Percentiles rank a stretch among this genome's conserved stretches.
phyloP scores from a whole-genome alignment of 176 grass and related monocot genomes.

The Aegilops umbellulata region DNA sequence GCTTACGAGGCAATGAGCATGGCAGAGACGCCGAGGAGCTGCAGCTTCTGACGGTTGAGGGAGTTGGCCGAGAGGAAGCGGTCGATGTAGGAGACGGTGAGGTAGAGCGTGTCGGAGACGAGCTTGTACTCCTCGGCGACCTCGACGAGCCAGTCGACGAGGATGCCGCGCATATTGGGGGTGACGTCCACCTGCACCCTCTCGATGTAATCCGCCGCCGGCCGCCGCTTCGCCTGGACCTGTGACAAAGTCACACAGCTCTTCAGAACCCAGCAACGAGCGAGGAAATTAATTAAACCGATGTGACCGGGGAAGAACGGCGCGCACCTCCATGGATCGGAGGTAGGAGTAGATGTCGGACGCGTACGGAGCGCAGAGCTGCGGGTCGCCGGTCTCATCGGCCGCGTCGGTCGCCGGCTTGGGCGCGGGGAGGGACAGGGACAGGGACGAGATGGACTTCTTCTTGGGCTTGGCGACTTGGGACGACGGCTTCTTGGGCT shows the following conservation, averaged over 20 bases:
- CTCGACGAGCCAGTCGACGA: constrained; percentile 88
- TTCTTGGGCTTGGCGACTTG: neutral
- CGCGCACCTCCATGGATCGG: constrained; percentile 64
- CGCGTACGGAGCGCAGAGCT: constrained; percentile 52
- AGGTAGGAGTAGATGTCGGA: constrained; percentile 80
- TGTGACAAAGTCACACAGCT: neutral
- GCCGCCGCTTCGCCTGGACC: constrained; percentile 42
- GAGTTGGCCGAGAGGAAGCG: constrained; percentile 47
- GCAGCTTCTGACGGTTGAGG: constrained; percentile 43
- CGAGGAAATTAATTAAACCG: neutral
- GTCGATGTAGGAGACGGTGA: constrained; percentile 66
- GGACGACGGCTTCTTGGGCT: neutral
- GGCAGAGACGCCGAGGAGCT: constrained; percentile 64
- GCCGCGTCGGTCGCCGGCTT: neutral
- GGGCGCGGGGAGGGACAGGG: neutral
- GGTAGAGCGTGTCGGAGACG: constrained; percentile 68
- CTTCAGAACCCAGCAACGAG: neutral
- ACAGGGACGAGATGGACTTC: neutral
- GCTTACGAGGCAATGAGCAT: constrained; percentile 81
- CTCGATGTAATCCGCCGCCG: constrained; percentile 48
- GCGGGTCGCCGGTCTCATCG: constrained; percentile 31
- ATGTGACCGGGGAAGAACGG: neutral
- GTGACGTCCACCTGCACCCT: constrained; percentile 53
- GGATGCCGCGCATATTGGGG: constrained; percentile 53
- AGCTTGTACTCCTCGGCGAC: constrained; percentile 70